Evolutionary conservation across 805 yeast species (phyloP).

Genomic region (Spathaspora boniae): DNA sequence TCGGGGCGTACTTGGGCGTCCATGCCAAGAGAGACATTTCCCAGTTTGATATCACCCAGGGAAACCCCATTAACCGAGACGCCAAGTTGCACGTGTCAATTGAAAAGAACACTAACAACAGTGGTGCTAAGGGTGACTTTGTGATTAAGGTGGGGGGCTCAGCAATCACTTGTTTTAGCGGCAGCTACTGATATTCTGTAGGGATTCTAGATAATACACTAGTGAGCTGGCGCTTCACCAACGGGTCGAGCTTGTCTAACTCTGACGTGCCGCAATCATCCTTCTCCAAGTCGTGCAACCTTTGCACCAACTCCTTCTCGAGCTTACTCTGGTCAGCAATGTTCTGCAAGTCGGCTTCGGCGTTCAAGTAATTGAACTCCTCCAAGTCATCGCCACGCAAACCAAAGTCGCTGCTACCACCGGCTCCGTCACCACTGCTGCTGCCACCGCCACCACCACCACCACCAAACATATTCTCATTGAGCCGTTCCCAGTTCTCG

Average conservation of each 20-base stretch:
- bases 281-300: conserved; percentile 15
- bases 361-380: conserved; percentile 37
- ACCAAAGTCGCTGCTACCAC: conserved; percentile 33
- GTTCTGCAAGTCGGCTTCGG: conserved; percentile 14
- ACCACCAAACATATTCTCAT: conserved; percentile 26
- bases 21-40: conserved; percentile 13
- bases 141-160: conserved; percentile 38
- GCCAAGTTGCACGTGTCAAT: conserved; percentile 30
- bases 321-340: conserved; percentile 6
- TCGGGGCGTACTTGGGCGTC: conserved; percentile 21
- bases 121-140: conserved; percentile 3
- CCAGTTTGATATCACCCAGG: conserved; percentile 33
- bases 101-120: conserved; percentile 6
- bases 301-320: conserved; percentile 10
- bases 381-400: conserved; percentile 36
- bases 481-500: conserved; percentile 44
- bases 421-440: conserved; percentile 29
- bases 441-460: conserved; percentile 33
- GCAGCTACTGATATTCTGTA: conserved; percentile 16
- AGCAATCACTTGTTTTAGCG: conserved; percentile 35
- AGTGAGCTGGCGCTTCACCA: conserved; percentile 11
- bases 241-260: conserved; percentile 25
- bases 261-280: conserved; percentile 23
- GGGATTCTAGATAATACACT: conserved; percentile 3
- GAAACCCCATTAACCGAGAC: conserved; percentile 36